Evolutionary conservation across 2,329 filamentous ascomycete species (phyloP), one percentile per base, ranked within the genome.

Genomic region (Verticillium longisporum): DNA sequence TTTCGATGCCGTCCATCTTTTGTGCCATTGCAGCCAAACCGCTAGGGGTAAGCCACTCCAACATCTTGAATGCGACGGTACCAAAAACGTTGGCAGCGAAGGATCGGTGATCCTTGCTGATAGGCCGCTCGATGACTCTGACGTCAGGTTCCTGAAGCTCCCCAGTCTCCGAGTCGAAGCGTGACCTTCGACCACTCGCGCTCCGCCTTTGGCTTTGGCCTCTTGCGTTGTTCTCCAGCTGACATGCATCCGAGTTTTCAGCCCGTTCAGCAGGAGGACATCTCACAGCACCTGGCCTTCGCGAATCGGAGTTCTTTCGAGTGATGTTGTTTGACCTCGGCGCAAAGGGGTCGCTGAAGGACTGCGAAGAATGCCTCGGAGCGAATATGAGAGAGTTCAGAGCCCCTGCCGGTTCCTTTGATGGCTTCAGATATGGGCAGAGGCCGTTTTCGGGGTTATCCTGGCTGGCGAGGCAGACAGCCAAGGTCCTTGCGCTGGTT

Each of bases 401-500:
- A 9, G 80, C 76, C 32, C 80, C 77, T 4, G 80, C 77, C 0
- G 78, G 73, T 15, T 74, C 73, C 57, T 75, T 76, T 1, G 78
- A 73, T 5, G 74, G 71, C 55, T 74, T 73, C 15, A 85, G 71
- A 26, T 76, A 71, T 1, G 80, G 80, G 57, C 92, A 96, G 0
- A 96, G 77, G 2, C 84, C 85, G 61, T 77, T 80, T 64, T 91
- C 87, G 0, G 92, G 86, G 65, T 95, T 86, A 67, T 93, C 89
- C 69, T 92, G 87, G 68, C 88, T 90, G 10, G 92, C 91, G 58
- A 96, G 81, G 68, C 90, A 91, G 61, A 91, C 84, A 13, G 92
- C 92, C 36, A 97, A 76, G 1, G 90, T 91, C 68, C 91, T 85
- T 9, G 92, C 92, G 68, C 91, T 96, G 55, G 92, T 86, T 26